Percentiles rank a stretch among this genome's conserved stretches.
These are phyloP conservation scores for Pythium sp. DNA, from an alignment of 352 stramenopile species.

Conservation along the genomic window DNA sequence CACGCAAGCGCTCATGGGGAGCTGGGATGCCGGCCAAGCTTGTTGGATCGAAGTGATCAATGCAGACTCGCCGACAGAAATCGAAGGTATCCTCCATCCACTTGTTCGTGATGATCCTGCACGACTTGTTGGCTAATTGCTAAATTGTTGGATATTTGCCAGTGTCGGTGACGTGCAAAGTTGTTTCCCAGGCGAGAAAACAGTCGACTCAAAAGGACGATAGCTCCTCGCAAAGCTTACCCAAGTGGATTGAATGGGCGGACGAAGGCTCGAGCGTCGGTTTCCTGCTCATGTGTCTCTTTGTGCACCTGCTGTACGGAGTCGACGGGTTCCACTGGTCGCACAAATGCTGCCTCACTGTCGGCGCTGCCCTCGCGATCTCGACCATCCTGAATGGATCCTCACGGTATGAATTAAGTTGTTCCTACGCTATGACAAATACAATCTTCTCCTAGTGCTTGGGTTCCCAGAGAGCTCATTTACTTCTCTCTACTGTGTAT, in stretches of 20 bases:
- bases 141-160: background rate
- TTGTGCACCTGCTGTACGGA: conserved; percentile 79
- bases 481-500: background rate
- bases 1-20: conserved; percentile 82
- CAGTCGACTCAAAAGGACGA: conserved; percentile 26
- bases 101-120: background rate
- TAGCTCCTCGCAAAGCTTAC: conserved; percentile 31
- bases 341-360: conserved; percentile 83
- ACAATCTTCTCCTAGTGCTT: background rate
- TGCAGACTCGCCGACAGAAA: conserved; percentile 58
- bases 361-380: conserved; percentile 75
- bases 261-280: conserved; percentile 79
- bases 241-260: conserved; percentile 71
- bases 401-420: conserved; percentile 16
- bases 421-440: background rate
- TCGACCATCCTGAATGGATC: conserved; percentile 79
- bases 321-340: conserved; percentile 85
- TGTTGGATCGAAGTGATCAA: conserved; percentile 80
- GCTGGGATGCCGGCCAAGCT: conserved; percentile 69
- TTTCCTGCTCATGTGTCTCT: conserved; percentile 81
- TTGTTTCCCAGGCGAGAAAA: conserved; percentile 42
- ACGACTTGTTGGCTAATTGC: background rate
- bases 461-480: conserved; percentile 18
- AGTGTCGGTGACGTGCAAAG: conserved; percentile 78
- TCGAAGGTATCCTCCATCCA: conserved; percentile 40